These are phyloP conservation scores for Inga oerstediana DNA, from an alignment of 306 rosid genomes.

Conservation along the genomic window DNA sequence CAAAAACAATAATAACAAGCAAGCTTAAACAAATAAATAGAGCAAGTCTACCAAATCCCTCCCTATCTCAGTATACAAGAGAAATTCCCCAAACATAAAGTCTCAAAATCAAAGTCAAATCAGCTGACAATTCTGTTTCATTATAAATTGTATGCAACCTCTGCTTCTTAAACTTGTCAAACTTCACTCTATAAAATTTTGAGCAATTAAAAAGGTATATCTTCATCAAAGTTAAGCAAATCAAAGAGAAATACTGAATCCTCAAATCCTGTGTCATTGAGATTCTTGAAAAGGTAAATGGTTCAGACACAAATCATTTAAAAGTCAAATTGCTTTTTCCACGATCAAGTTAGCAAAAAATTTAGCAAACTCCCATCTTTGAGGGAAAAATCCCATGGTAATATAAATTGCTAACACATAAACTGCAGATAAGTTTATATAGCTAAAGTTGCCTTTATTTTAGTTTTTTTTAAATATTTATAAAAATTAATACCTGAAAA, in stretches of 20 bases:
- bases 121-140: not conserved
- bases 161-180: not conserved
- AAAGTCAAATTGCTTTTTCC: not conserved
- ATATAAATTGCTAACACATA: not conserved
- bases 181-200: not conserved
- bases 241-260: not conserved
- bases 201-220: not conserved
- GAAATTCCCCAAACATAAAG: not conserved
- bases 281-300: not conserved
- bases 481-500: constrained; percentile 19
- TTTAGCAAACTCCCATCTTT: not conserved
- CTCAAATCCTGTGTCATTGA: not conserved
- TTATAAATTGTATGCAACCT: not conserved
- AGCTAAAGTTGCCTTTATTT: constrained; percentile 7
- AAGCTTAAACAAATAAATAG: not conserved
- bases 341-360: not conserved
- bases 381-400: not conserved
- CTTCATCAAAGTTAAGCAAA: not conserved
- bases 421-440: not conserved
- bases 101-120: not conserved
- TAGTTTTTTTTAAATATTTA: constrained; percentile 11
- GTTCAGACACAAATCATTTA: not conserved
- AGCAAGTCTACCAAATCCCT: not conserved
- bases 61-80: not conserved
- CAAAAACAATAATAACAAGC: not conserved